Evolutionary conservation across 2,329 filamentous ascomycete genomes (phyloP), one percentile per base, ranked within the genome.

Genomic region (Botrytis pseudocinerea): DNA sequence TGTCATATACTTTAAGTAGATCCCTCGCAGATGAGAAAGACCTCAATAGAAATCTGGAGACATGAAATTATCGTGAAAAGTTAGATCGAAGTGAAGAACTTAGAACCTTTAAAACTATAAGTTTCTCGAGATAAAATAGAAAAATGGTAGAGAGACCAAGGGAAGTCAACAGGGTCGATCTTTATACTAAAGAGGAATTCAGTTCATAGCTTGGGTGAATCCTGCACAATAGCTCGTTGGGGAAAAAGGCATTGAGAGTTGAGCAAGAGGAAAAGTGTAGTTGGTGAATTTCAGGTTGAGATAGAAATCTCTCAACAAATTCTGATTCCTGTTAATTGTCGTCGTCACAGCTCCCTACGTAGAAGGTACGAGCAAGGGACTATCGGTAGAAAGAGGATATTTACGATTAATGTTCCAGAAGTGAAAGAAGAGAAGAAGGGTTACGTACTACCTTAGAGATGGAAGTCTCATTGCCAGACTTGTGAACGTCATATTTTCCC

Each of bases 111-210:
- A 3, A 38, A 32, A 12, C 7, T 8, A 5, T 8, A 5, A 8
- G 18, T 6, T 38, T 63, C 14, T 66, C 22, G 32, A 25, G 14
- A 1, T 18, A 7, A 25, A 18, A 4, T 16, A 9, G 44, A 10
- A 10, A n/a, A 25, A 46, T 32, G 12, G 14, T 28, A 1, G 6
- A 7, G 5, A n/a, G 1, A n/a, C 12, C 12, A 9, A 9, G 2
- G 7, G 3, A 46, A 12, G 12, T 25, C 25, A 18, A 6, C 18
- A 44, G 16, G 20, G 20, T 48, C 2, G 14, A 4, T 4, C 14
- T 14, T 7, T 9, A 18, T 40, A 61, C 22, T 20, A 8, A 6
- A 35, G 42, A 16, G 25, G n/a, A 20, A 6, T 25, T 35, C 42
- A 25, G 10, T 46, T n/a, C 1, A 35, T 35, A 25, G 18, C 18